Base-by-base conservation (phyloP, 2,329 filamentous ascomycete species). In the Aspergillus arachidicola region DNA sequence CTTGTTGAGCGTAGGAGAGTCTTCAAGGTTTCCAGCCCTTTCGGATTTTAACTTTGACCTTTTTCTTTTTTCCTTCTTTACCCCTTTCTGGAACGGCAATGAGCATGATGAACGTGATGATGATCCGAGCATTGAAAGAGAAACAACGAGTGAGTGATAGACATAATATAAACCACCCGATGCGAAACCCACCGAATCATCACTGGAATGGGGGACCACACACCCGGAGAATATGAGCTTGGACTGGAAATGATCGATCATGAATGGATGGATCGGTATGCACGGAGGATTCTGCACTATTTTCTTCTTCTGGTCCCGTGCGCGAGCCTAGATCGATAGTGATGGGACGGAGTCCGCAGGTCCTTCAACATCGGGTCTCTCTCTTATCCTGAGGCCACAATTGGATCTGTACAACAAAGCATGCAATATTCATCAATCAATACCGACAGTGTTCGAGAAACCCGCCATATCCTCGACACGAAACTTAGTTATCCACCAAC, bases 191-290 rank as follows among this genome's bases (percentile, higher is more conserved):
- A 61, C 51, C 36, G 58, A 48, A 50, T 64, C 26, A 57, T 51
- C 45, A 59, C 48, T 48, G 28, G 50, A 61, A 55, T 48, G 28
- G 34, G 21, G 57, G 56, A 46, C 51, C 51, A 54, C 34, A 43
- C 30, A 11, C 53, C 34, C 48, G 59, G 62, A 64, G 54, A 60
- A 68, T 58, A 58, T 56, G 55, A 51, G 57, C 51, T 45, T 59
- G 64, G 62, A 60, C 55, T 55, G 59, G 57, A 64, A 68, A 64
- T 66, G 66, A 68, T 68, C 61, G 62, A 63, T 67, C 58, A 64
- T 62, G 66, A 48, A 58, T 57, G 51, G 64, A 55, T 56, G 51
- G 56, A 58, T 62, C 54, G 60, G 51, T 63, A 63, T 63, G 62
- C 58, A 63, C 60, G 64, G 64, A 60, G 63, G 55, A 63, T 69